phyloP scores from a whole-genome alignment of 31 red algal species.

The Endocladia muricata region DNA sequence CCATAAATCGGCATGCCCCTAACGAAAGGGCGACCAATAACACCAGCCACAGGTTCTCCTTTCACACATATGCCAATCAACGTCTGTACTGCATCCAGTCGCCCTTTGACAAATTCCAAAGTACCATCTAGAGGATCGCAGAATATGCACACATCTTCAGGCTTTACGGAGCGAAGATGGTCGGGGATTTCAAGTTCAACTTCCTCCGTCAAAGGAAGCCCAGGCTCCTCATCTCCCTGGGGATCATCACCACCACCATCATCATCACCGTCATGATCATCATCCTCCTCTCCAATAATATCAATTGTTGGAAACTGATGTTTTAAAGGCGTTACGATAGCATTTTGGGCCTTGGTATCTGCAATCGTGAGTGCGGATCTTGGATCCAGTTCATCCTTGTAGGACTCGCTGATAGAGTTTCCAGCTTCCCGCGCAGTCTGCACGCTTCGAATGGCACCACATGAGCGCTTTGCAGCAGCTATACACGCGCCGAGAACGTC shows the following conservation, averaged over 20 bases:
- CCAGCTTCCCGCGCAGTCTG: conserved; percentile 17
- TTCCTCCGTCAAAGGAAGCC: neutral
- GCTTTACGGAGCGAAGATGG: neutral
- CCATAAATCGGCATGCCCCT: neutral
- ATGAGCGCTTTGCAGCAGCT: conserved; percentile 19
- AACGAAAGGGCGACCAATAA: conserved; percentile 40
- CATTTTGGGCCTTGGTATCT: conserved; percentile 31
- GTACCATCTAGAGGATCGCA: conserved; percentile 55
- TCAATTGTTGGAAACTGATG: neutral
- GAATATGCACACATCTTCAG: conserved; percentile 48
- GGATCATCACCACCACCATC: neutral
- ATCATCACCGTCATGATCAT: neutral
- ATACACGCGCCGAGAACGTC: conserved; percentile 19
- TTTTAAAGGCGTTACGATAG: conserved; percentile 9
- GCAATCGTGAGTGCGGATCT: conserved; percentile 42
- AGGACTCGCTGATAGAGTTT: neutral
- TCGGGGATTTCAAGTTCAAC: neutral
- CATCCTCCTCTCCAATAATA: conserved; percentile 57
- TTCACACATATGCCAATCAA: conserved; percentile 45
- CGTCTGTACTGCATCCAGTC: conserved; percentile 18
- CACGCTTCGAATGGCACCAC: conserved; percentile 26
- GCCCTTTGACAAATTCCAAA: conserved; percentile 37
- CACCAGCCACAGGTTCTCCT: conserved; percentile 34
- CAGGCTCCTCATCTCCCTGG: neutral
- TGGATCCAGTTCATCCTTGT: conserved; percentile 47